These are phyloP conservation scores for Colletotrichum melonis DNA, from an alignment of 2,329 filamentous ascomycete species.

Conservation along the genomic window DNA sequence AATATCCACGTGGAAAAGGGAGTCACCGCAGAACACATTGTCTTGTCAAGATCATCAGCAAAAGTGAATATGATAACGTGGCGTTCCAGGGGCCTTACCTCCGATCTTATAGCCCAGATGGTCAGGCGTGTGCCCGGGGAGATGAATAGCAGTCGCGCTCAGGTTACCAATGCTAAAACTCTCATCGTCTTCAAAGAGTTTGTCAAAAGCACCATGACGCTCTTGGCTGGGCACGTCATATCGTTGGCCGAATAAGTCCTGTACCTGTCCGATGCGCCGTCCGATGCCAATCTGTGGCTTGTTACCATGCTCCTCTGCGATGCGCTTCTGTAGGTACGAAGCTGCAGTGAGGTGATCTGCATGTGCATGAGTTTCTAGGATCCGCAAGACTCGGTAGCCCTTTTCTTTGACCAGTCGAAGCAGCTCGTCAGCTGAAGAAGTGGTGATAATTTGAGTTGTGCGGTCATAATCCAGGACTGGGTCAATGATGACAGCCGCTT, in stretches of 20 bases:
- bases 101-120: slow-evolving; percentile 69
- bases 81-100: slow-evolving; percentile 40
- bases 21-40: slow-evolving; percentile 65
- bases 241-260: slow-evolving; percentile 58
- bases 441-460: slow-evolving; percentile 53
- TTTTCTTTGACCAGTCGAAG: slow-evolving; percentile 55
- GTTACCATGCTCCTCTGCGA: slow-evolving; percentile 48
- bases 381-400: slow-evolving; percentile 59
- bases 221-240: slow-evolving; percentile 60
- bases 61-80: neutral
- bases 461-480: slow-evolving; percentile 69
- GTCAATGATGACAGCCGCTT: slow-evolving; percentile 68
- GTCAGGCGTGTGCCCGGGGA: slow-evolving; percentile 71
- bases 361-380: slow-evolving; percentile 73
- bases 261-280: slow-evolving; percentile 62
- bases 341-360: slow-evolving; percentile 71
- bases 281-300: slow-evolving; percentile 65
- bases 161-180: slow-evolving; percentile 61
- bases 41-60: slow-evolving; percentile 39
- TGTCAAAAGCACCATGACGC: slow-evolving; percentile 60
- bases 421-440: slow-evolving; percentile 63
- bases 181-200: slow-evolving; percentile 65
- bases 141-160: slow-evolving; percentile 58
- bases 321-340: slow-evolving; percentile 63
- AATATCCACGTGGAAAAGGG: slow-evolving; percentile 63